Evolutionary conservation across 1,284 basidiomycete species (phyloP), one percentile per base, ranked within the genome.

Genomic region (Ganoderma boninense): DNA sequence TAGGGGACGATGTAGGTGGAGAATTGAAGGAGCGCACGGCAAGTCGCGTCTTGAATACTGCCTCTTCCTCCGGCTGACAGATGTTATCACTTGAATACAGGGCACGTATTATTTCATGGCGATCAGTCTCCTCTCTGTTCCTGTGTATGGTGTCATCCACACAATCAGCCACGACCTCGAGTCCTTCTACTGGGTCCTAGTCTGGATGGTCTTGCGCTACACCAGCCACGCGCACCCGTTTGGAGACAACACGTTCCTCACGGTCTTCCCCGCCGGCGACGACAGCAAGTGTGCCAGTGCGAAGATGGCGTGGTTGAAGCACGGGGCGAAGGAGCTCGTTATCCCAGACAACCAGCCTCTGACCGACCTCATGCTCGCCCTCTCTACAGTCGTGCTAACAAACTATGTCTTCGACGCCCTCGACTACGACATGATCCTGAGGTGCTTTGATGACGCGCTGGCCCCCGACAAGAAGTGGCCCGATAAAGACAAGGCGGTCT

Each of bases 91-190:
- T 38, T 5, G 2, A 38, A 18, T 14, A 5, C 23, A 74, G 71
- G 71, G 73, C 13, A 72, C 73, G 7, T 69, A 57, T 56, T 68
- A 64, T 40, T 74, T 67, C 56, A 72, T 72, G 67, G 65, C 73
- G 0, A 35, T 66, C 29, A 64, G 67, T 0, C 56, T 72, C 4
- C 62, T 73, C 18, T 10, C 7, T 18, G 26, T 40, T 40, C 32
- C 59, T 2, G 1, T n/a, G 6, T 16, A 5, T 14, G 49, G 35
- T 38, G 13, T 35, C 10, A 8, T 56, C 3, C 59, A 61, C 13
- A 16, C 18, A 6, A 35, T 67, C 18, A 14, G 16, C 46, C 44
- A 67, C 61, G 66, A 67, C n/a, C 38, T 67, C 16, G 60, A 67
- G 26, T 70, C 62, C 38, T 46, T 40, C 46, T 67, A 59, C 35